Evolutionary conservation across 352 stramenopile species (phyloP), one percentile per base, ranked within the genome.

Genomic region (Globisporangium emineosum): DNA sequence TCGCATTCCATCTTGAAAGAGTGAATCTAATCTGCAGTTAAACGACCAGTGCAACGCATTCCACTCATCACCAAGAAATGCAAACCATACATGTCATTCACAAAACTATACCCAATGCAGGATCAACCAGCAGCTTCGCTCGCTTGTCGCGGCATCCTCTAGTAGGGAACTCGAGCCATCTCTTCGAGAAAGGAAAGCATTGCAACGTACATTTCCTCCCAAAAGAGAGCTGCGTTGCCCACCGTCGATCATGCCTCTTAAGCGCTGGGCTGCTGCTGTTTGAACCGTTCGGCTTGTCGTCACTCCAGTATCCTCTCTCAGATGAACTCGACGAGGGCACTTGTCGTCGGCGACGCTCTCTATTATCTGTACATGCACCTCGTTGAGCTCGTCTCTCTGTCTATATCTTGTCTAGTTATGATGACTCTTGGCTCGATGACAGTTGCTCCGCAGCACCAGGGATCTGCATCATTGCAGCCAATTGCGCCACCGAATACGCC

Each of bases 401-500:
- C 27, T 45, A 9, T 58, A 17, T 30, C 12, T 17, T 29, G 29
- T 40, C 8, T 57, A 12, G 25, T 45, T 58, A 58, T 5, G 12
- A 6, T 13, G n/a, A 21, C 52, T 58, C 30, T 45, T 45, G 52
- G 32, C 52, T 58, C n/a, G 10, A 43, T n/a, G n/a, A 58, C 52
- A 35, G 29, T 29, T 21, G 23, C 29, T 57, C 29, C 50, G 5
- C 25, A 12, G 30, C 19, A 27, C 21, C 50, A 49, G 42, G 51
- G 17, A 40, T 37, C 35, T 71, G 67, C 32, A 87, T 59, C 65
- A 82, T 64, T 27, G 70, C 68, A 6, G 62, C 78, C 53, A 87
- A 57, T 25, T 80, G 62, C 1, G 43, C 56, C 12, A 90, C 21
- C 10, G 76, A 77, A 57, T 70, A 88, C 4, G 82, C 75, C 10